Conservation (phyloP, 2,329 filamentous ascomycete species). For the Metarhizium anisopliae region DNA sequence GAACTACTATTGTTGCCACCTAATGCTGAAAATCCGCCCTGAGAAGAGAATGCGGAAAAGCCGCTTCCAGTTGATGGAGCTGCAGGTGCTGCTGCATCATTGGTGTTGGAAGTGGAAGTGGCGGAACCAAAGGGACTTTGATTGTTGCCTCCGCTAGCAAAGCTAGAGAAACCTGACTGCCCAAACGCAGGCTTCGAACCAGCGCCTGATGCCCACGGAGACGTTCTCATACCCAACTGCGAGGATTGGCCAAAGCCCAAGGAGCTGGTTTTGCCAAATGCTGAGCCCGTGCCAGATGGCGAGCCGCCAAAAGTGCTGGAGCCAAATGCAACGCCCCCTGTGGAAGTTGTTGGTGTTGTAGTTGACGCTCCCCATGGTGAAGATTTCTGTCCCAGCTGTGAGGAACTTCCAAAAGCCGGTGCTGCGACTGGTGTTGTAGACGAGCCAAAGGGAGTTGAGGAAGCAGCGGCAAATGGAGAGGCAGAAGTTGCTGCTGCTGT, state of each 20-base stretch:
- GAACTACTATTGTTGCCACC: slow-evolving; percentile 24
- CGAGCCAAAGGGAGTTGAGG: slow-evolving; percentile 32
- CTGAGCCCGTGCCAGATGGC: slow-evolving; percentile 26
- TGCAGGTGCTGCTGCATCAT: slow-evolving; percentile 16
- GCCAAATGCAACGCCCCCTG: slow-evolving; percentile 33
- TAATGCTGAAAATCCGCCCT: slow-evolving; percentile 46
- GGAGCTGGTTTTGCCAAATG: slow-evolving; percentile 40
- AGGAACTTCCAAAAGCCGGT: slow-evolving; percentile 38
- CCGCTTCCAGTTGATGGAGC: slow-evolving; percentile 34
- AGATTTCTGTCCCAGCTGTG: slow-evolving; percentile 38
- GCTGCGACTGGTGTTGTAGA: slow-evolving; percentile 21
- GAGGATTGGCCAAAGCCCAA: slow-evolving; percentile 47
- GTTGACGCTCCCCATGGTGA: slow-evolving; percentile 41
- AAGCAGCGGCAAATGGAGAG: slow-evolving; percentile 20
- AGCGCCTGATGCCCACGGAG: slow-evolving; percentile 40
- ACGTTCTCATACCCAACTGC: slow-evolving; percentile 36
- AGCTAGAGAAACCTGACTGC: slow-evolving; percentile 39
- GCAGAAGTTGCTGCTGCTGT: slow-evolving; percentile 20
- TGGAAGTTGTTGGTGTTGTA: slow-evolving; percentile 19
- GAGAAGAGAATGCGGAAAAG: slow-evolving; percentile 45
- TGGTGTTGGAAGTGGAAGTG: slow-evolving; percentile 1
- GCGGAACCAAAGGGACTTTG: slow-evolving; percentile 30
- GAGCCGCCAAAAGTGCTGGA: slow-evolving; percentile 33
- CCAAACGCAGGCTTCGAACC: slow-evolving; percentile 41
- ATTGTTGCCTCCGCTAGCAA: slow-evolving; percentile 24